These are phyloP conservation scores for Nicotiana noctiflora DNA, from an alignment of 257 asterid species.

Conservation along the genomic window DNA sequence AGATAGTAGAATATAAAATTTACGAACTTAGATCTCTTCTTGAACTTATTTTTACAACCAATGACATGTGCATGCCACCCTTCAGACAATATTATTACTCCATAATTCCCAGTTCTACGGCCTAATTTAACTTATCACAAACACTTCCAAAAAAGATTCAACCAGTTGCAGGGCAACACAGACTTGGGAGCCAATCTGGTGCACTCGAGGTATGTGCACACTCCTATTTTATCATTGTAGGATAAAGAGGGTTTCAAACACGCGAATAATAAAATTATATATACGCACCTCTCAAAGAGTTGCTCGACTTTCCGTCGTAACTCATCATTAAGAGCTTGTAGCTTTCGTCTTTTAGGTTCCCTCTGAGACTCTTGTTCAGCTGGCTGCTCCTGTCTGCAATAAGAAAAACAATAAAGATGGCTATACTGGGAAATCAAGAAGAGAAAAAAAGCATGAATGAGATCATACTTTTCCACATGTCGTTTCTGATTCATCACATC, in stretches of 20 bases:
- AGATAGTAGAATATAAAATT: not conserved
- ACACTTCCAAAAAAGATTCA: not conserved
- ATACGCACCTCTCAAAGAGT: constrained; percentile 55
- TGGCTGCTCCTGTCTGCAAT: constrained; percentile 37
- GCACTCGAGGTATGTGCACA: not conserved
- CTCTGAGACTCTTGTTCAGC: constrained; percentile 30
- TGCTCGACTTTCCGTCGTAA: constrained; percentile 40
- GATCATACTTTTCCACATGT: constrained; percentile 34
- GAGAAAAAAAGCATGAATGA: constrained; percentile 7
- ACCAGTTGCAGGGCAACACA: not conserved
- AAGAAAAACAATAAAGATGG: constrained; percentile 22
- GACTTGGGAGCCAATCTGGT: not conserved
- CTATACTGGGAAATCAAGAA: not conserved
- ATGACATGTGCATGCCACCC: not conserved
- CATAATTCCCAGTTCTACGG: not conserved
- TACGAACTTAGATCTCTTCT: not conserved
- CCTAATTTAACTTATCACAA: not conserved
- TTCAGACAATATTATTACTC: constrained; percentile 5
- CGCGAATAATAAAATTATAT: constrained; percentile 17
- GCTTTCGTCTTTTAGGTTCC: constrained; percentile 31
- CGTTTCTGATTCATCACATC: constrained; percentile 18
- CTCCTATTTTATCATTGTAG: not conserved
- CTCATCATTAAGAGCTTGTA: constrained; percentile 35
- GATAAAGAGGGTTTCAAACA: not conserved
- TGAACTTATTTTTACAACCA: not conserved